These are phyloP conservation scores for Exophiala oligosperma DNA, from an alignment of 2,329 filamentous ascomycete genomes.

Conservation along the genomic window DNA sequence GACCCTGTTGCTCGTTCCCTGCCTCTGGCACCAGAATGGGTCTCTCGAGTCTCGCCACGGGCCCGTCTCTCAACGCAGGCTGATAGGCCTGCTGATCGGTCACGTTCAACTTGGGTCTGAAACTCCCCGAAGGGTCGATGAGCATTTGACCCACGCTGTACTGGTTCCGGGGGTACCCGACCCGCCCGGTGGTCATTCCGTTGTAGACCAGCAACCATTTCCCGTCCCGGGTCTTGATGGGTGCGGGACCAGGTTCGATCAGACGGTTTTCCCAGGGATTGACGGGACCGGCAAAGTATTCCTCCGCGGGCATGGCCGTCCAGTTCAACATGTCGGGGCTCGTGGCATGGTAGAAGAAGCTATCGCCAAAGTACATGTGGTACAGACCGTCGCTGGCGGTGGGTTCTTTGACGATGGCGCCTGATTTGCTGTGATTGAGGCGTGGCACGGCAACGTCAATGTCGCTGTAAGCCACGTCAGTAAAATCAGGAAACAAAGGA, in stretches of 20 bases:
- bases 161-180: slow-evolving; percentile 30
- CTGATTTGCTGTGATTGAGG: slow-evolving; percentile 12
- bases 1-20: slow-evolving; percentile 32
- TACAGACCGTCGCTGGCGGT: slow-evolving; percentile 32
- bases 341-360: slow-evolving; percentile 30
- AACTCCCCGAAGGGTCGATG: slow-evolving; percentile 31
- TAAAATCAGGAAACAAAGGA: slow-evolving; percentile 3
- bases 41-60: slow-evolving; percentile 33
- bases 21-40: slow-evolving; percentile 32
- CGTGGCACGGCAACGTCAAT: slow-evolving; percentile 7
- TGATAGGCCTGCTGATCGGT: background rate
- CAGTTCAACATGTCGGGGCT: slow-evolving; percentile 35
- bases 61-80: slow-evolving; percentile 25
- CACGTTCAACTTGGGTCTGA: background rate
- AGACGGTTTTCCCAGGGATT: slow-evolving; percentile 12
- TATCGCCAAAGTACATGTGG: slow-evolving; percentile 37
- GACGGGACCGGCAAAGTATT: slow-evolving; percentile 8
- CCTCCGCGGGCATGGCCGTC: slow-evolving; percentile 13
- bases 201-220: slow-evolving; percentile 13
- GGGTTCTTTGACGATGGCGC: slow-evolving; percentile 29
- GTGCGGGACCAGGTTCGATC: slow-evolving; percentile 12
- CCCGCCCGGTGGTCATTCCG: slow-evolving; percentile 24
- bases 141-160: slow-evolving; percentile 36
- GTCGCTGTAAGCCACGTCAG: slow-evolving; percentile 8
- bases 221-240: slow-evolving; percentile 11